phyloP scores from a whole-genome alignment of 805 yeast species.

The Blastobotrys americana region DNA sequence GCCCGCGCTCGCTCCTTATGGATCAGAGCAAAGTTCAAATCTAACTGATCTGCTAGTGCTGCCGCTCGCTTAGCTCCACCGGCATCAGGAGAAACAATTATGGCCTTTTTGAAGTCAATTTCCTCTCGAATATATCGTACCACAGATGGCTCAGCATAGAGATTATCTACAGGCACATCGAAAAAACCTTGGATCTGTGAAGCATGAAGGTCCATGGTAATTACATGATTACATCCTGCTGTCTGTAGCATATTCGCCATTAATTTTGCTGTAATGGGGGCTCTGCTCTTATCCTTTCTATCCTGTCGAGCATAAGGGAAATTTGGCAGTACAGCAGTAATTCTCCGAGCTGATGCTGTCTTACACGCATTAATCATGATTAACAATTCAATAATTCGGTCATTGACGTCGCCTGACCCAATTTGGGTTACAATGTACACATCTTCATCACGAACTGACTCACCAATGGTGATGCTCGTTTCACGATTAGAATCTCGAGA shows the following conservation, averaged over 20 bases:
- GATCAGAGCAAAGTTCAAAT: conserved; percentile 88
- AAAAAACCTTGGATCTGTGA: conserved; percentile 98
- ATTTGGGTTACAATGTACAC: conserved; percentile 48
- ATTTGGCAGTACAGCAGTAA: conserved; percentile 92
- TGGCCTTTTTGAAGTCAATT: conserved; percentile 50
- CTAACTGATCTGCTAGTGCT: conserved; percentile 88
- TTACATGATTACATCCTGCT: conserved; percentile 94
- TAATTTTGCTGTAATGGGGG: conserved; percentile 93
- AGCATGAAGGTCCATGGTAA: conserved; percentile 96
- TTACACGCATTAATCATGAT: conserved; percentile 92
- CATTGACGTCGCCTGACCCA: conserved; percentile 81
- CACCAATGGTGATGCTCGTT: conserved; percentile 81
- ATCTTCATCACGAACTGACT: conserved; percentile 89
- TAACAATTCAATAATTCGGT: conserved; percentile 76
- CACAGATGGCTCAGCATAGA: conserved; percentile 92
- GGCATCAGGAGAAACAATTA: conserved; percentile 94
- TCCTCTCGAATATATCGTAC: conserved; percentile 72
- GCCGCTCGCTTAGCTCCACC: conserved; percentile 99
- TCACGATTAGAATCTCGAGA: conserved; percentile 80
- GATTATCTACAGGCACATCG: conserved; percentile 90
- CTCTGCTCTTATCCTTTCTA: conserved; percentile 91
- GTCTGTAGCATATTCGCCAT: conserved; percentile 90
- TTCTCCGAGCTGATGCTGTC: conserved; percentile 88
- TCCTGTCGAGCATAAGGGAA: conserved; percentile 98
- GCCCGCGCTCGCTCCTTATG: conserved; percentile 97